Evolutionary conservation across 768 basidiomycete genomes (phyloP).

Genomic region (Mycena rosella): DNA sequence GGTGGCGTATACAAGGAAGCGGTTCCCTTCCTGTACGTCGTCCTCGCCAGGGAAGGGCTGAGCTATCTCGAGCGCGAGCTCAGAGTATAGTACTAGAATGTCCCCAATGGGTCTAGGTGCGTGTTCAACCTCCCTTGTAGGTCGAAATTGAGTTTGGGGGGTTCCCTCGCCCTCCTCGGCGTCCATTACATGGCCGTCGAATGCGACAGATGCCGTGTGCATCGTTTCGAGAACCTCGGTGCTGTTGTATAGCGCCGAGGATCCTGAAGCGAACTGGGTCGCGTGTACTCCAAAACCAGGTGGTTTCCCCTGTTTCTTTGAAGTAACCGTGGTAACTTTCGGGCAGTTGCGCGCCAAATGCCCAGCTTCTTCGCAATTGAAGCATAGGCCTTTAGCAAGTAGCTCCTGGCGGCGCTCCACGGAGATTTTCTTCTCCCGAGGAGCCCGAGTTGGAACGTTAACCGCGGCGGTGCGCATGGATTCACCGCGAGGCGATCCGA

Average conservation of each 20-base stretch:
- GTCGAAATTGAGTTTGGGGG: too few species aligned
- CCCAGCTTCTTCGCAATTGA: slow-evolving; percentile 12
- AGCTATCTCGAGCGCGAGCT: too few species aligned
- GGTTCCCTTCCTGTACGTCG: too few species aligned
- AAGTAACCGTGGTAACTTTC: neutral
- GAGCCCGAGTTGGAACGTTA: neutral
- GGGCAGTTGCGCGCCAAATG: slow-evolving; percentile 29
- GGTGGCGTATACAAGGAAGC: too few species aligned
- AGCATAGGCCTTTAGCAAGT: slow-evolving; percentile 18
- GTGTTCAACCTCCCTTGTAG: too few species aligned
- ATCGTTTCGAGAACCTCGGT: neutral
- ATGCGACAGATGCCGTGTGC: too few species aligned
- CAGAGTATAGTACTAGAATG: too few species aligned
- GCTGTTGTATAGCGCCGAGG: neutral
- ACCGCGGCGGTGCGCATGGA: neutral
- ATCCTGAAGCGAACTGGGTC: neutral
- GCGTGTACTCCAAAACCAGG: slow-evolving; percentile 9
- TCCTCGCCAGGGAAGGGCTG: too few species aligned
- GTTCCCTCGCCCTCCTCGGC: too few species aligned
- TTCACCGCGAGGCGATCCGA: neutral
- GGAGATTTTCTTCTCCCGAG: neutral
- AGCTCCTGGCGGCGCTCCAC: slow-evolving; percentile 7
- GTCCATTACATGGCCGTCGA: too few species aligned
- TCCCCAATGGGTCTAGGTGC: too few species aligned
- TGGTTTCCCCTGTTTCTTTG: slow-evolving; percentile 13